Evolutionary conservation across 2,329 filamentous ascomycete genomes (phyloP).

Genomic region (Dryadomyces quercivorus): DNA sequence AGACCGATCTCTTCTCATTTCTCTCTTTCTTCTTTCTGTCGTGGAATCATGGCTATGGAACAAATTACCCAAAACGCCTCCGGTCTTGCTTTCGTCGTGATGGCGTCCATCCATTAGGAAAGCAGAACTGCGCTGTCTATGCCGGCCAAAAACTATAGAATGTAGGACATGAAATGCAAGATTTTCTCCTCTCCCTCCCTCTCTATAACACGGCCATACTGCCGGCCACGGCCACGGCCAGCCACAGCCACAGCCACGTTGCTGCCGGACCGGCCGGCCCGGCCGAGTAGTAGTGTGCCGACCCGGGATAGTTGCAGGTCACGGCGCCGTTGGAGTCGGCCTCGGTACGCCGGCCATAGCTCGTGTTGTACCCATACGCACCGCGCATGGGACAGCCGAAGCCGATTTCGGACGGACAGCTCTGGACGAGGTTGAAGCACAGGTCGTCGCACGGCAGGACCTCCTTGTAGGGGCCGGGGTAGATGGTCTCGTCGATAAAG

Average conservation of each 20-base stretch:
- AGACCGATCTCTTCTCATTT: background rate
- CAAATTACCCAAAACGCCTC: background rate
- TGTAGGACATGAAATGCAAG: background rate
- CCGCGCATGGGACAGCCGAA: conserved; percentile 58
- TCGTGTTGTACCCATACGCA: conserved; percentile 28
- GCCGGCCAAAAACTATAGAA: background rate
- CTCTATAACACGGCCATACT: background rate
- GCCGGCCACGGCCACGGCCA: conserved; percentile 1
- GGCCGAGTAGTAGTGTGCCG: conserved; percentile 36
- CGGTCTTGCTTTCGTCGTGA: background rate
- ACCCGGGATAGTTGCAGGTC: conserved; percentile 50
- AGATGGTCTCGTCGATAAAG: conserved; percentile 57
- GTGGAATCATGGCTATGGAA: background rate
- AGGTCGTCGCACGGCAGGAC: conserved; percentile 78
- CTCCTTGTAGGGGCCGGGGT: conserved; percentile 88
- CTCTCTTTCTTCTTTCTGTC: too few species aligned
- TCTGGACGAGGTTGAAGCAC: conserved; percentile 76
- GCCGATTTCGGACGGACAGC: conserved; percentile 63
- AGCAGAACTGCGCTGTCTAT: background rate
- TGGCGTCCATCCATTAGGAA: background rate
- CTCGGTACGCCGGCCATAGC: conserved; percentile 26
- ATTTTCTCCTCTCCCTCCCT: too few species aligned
- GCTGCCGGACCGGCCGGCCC: conserved; percentile 6
- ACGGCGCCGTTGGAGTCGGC: conserved; percentile 15
- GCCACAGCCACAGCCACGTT: background rate